These are phyloP conservation scores for Schizosaccharomyces pombe DNA, from an alignment of 805 yeast genomes.

Conservation along the genomic window DNA sequence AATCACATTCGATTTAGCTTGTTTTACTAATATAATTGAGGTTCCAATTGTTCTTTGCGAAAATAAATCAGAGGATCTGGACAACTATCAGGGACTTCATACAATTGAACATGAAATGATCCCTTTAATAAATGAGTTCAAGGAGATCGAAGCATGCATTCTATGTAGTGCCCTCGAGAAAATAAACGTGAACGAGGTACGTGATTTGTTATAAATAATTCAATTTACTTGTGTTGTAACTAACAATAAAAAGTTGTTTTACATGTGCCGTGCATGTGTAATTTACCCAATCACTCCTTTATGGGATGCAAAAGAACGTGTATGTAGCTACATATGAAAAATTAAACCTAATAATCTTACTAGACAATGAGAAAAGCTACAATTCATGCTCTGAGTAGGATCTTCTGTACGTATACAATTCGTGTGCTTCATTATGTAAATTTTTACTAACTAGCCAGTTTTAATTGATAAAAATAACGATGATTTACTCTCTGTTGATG, in stretches of 20 bases:
- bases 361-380: conserved; percentile 49
- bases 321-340: background rate
- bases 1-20: background rate
- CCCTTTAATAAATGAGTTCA: conserved; percentile 69
- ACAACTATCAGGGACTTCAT: conserved; percentile 23
- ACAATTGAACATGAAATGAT: conserved; percentile 54
- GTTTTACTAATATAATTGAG: conserved; percentile 4
- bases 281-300: conserved; percentile 83
- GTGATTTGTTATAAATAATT: background rate
- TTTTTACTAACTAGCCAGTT: conserved; percentile 13
- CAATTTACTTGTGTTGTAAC: background rate
- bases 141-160: conserved; percentile 81
- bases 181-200: conserved; percentile 52
- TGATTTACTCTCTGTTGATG: conserved; percentile 49
- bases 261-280: conserved; percentile 78
- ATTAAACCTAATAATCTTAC: background rate
- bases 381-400: conserved; percentile 47
- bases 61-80: conserved; percentile 40
- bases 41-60: conserved; percentile 79
- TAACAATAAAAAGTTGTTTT: conserved; percentile 29
- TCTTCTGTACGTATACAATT: conserved; percentile 24
- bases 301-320: conserved; percentile 72
- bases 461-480: conserved; percentile 80
- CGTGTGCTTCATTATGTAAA: background rate
- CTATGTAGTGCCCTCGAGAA: conserved; percentile 69